Evolutionary conservation across 176 grass and related monocot species (phyloP), one percentile per base, ranked within the genome.

Genomic region (Oryza longistaminata): DNA sequence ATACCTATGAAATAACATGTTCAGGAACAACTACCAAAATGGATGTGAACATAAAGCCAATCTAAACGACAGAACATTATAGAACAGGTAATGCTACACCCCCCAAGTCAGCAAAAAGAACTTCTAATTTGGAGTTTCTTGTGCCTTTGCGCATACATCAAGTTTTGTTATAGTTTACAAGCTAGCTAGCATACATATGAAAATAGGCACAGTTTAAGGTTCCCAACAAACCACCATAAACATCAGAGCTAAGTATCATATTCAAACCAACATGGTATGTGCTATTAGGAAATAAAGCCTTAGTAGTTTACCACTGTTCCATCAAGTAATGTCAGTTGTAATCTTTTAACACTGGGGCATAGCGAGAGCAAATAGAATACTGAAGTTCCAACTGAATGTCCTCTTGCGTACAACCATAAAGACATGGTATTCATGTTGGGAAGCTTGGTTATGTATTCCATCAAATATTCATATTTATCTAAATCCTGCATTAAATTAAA

Each of bases 381-480:
- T 49, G 77, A 80, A 80, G 77, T 27, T 67, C 64, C 77, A 80
- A 80, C 68, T 21, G 77, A 26, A 68, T 80, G 77, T 49, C 77
- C 77, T 19, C 46, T 53, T 85, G 83, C 39, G 24, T 27, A 16
- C 55, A 84, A 66, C 70, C 68, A 64, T 9, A 73, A 40, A 29
- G 48, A 69, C 58, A 84, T 65, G 64, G 31, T 74, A 52, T 64
- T 45, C 22, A 84, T 35, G 11, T 33, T 75, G 45, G 79, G 79
- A 70, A 81, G 66, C 45, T 8, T 68, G 66, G 66, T 81, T 81
- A 81, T 68, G 79, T 9, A 37, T 39, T 29, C 45, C 79, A 81
- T 70, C 79, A 69, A 70, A 46, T 81, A 69, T 50, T 39, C 29
- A 53, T 70, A 69, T 29, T 24, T 11, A 50, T 33, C 34, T 55